A percentile compares a stretch with the other conserved stretches of the same genome.
These are phyloP conservation scores for Brettanomyces naardenensis DNA, from an alignment of 805 yeast genomes.

Conservation along the genomic window DNA sequence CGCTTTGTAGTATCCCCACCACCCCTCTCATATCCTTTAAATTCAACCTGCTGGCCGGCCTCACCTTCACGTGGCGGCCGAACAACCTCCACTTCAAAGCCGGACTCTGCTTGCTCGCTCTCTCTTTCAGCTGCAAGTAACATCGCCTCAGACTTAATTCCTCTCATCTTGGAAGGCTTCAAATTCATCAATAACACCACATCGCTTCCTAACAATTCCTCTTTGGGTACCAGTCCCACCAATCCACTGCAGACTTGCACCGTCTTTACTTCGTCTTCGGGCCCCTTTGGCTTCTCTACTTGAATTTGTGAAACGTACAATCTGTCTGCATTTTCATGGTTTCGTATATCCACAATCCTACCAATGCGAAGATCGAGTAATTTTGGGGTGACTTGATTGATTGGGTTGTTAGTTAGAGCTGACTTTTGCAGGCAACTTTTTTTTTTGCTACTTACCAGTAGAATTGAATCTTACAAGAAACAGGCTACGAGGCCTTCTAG, in stretches of 20 bases:
- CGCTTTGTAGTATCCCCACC: constrained; percentile 13
- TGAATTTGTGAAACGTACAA: constrained; percentile 48
- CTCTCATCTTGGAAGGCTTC: constrained; percentile 57
- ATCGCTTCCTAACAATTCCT: constrained; percentile 28
- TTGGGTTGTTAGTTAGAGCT: too few relatives aligned
- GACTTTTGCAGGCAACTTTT: too few relatives aligned
- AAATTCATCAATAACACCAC: constrained; percentile 52
- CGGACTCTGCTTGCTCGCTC: constrained; percentile 4
- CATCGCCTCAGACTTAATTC: constrained; percentile 58
- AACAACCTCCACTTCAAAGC: constrained; percentile 28
- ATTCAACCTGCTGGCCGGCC: constrained; percentile 34
- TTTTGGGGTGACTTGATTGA: constrained; percentile 15
- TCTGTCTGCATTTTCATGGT: constrained; percentile 52
- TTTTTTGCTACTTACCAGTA: too few relatives aligned
- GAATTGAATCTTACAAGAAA: not conserved
- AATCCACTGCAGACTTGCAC: constrained; percentile 54
- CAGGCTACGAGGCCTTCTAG: too few relatives aligned
- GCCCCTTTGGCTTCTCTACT: constrained; percentile 12
- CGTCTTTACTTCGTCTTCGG: constrained; percentile 4
- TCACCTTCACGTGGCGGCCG: constrained; percentile 32
- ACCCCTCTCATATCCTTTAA: constrained; percentile 22
- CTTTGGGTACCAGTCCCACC: constrained; percentile 34
- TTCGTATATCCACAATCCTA: constrained; percentile 32
- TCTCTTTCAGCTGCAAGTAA: constrained; percentile 43
- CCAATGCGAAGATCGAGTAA: constrained; percentile 36